These are phyloP conservation scores for Cladosporium sp. DNA, from an alignment of 2,329 filamentous ascomycete genomes.

Conservation along the genomic window DNA sequence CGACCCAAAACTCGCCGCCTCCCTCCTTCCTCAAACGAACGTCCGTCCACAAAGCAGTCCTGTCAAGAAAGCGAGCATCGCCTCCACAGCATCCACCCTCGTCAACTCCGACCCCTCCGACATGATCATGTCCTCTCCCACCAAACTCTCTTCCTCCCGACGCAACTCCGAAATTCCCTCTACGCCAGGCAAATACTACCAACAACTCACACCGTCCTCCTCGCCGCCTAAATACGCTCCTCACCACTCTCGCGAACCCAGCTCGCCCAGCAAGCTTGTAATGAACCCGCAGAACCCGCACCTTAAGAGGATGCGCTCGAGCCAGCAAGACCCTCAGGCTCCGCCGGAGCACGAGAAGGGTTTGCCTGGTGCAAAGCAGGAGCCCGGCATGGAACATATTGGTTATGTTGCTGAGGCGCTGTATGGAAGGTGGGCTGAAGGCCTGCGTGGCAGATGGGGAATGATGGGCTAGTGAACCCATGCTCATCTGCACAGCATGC, in stretches of 20 bases:
- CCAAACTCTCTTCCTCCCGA: neutral
- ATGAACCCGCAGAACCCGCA: slow-evolving; percentile 81
- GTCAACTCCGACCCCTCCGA: slow-evolving; percentile 9
- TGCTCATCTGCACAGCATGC: too few relatives aligned
- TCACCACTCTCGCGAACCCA: slow-evolving; percentile 9
- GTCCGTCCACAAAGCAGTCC: slow-evolving; percentile 10
- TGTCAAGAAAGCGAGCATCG: slow-evolving; percentile 20
- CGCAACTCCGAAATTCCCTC: slow-evolving; percentile 20
- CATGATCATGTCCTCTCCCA: neutral
- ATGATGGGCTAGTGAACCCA: slow-evolving; percentile 4
- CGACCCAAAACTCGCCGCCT: slow-evolving; percentile 60
- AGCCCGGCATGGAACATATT: slow-evolving; percentile 84
- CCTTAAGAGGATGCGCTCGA: slow-evolving; percentile 65
- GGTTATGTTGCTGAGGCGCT: slow-evolving; percentile 85
- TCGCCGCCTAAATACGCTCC: slow-evolving; percentile 15
- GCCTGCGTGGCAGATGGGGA: slow-evolving; percentile 55
- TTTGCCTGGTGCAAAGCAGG: slow-evolving; percentile 51
- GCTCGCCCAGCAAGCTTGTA: slow-evolving; percentile 59
- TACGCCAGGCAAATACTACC: slow-evolving; percentile 17
- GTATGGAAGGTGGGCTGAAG: slow-evolving; percentile 85
- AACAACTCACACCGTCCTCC: slow-evolving; percentile 8
- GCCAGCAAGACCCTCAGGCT: slow-evolving; percentile 29
- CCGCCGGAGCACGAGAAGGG: slow-evolving; percentile 49
- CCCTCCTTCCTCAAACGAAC: slow-evolving; percentile 35
- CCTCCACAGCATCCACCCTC: slow-evolving; percentile 9